phyloP scores from a whole-genome alignment of 2,329 filamentous ascomycete genomes.

The Conoideocrella luteorostrata region DNA sequence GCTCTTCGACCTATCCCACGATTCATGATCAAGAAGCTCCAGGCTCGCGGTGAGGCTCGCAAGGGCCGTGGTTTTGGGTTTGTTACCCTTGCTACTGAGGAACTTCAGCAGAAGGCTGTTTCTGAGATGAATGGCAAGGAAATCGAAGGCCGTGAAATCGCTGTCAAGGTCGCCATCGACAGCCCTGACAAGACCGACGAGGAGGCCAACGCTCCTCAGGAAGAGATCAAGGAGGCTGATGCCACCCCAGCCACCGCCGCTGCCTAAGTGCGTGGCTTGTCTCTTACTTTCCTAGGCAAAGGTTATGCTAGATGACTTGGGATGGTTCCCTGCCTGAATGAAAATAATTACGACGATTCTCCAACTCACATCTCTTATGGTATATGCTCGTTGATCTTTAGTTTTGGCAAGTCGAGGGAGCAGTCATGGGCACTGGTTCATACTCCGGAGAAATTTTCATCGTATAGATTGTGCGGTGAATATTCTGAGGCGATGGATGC shows the following conservation, averaged over 20 bases:
- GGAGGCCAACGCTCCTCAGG: slow-evolving; percentile 59
- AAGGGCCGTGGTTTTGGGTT: slow-evolving; percentile 99
- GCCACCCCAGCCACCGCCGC: slow-evolving; percentile 20
- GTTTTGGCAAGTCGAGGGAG: slow-evolving; percentile 4
- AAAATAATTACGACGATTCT: slow-evolving; percentile 32
- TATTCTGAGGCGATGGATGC: slow-evolving; percentile 18
- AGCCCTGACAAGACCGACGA: slow-evolving; percentile 94
- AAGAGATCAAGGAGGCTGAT: slow-evolving; percentile 34
- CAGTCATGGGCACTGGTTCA: slow-evolving; percentile 1
- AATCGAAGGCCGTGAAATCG: slow-evolving; percentile 97
- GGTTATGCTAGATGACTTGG: slow-evolving; percentile 17
- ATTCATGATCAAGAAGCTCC: slow-evolving; percentile 99
- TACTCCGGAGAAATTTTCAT: slow-evolving; percentile 2
- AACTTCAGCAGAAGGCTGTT: slow-evolving; percentile 95
- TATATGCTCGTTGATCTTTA: slow-evolving; percentile 23
- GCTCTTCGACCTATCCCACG: slow-evolving; percentile 96
- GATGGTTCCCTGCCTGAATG: slow-evolving; percentile 21
- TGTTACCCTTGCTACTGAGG: slow-evolving; percentile 90
- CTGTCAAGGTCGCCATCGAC: slow-evolving; percentile 99
- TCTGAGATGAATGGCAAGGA: slow-evolving; percentile 99
- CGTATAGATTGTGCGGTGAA: slow-evolving; percentile 11
- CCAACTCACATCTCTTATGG: slow-evolving; percentile 31
- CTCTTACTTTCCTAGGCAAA: slow-evolving; percentile 7
- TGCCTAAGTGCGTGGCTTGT: slow-evolving; percentile 21
- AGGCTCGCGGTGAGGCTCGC: slow-evolving; percentile 93